Evolutionary conservation across 2,329 filamentous ascomycete species (phyloP).

Genomic region (Ophiostoma novo-ulmi): DNA sequence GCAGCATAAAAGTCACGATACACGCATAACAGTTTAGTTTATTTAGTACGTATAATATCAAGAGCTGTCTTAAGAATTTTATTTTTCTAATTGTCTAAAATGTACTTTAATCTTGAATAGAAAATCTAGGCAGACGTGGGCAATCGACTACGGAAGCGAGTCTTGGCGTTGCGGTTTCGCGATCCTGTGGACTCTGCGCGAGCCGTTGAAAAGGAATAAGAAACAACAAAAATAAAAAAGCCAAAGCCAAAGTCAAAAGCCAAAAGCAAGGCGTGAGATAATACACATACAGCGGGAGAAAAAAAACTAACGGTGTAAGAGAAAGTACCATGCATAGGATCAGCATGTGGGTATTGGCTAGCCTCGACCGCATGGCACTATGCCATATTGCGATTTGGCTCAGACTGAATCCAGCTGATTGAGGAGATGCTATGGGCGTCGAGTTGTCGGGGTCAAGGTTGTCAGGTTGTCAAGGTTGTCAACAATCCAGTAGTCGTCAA

Average conservation of each 20-base stretch:
- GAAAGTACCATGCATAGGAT: slow-evolving; percentile 3
- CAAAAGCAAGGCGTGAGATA: neutral
- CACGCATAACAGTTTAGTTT: neutral
- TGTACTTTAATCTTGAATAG: too few species aligned
- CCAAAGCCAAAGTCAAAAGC: neutral
- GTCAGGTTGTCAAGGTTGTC: neutral
- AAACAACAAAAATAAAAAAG: neutral
- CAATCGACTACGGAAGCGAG: neutral
- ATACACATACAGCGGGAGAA: neutral
- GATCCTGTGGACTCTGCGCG: neutral
- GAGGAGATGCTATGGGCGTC: neutral
- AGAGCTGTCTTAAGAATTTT: too few species aligned
- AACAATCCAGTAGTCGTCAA: neutral
- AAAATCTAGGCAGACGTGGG: neutral
- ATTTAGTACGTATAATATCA: neutral
- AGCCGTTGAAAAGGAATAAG: neutral
- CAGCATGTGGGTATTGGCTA: neutral
- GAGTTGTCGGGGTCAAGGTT: neutral
- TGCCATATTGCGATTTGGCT: slow-evolving; percentile 5
- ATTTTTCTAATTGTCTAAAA: too few species aligned
- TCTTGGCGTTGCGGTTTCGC: neutral
- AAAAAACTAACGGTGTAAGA: neutral
- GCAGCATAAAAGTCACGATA: neutral
- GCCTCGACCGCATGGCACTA: slow-evolving; percentile 8
- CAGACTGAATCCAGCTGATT: neutral